Base-by-base conservation (phyloP, 2,329 filamentous ascomycete species). In the Drechslerella dactyloides region DNA sequence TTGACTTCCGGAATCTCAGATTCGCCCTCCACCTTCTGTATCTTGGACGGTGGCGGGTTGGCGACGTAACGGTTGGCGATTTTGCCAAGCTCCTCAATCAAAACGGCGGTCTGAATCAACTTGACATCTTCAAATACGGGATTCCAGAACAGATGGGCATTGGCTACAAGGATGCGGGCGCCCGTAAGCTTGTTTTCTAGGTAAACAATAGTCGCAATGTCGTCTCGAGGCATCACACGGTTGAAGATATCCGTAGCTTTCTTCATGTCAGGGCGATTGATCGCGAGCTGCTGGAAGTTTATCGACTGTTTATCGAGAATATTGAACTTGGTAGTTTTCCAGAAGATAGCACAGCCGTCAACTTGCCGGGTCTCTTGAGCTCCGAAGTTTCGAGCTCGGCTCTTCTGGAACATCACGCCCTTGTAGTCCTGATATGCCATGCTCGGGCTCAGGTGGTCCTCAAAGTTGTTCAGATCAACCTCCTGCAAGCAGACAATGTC, bases 231-330 rank as follows among this genome's bases (percentile, higher is more conserved):
- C 94, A 97, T 97, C 72, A 99, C 90, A 27, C 94, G 90, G 79
- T 99, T 99, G 84, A 96, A 97, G 65, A 97, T 93, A 77, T 99
- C 94, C 78, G 96, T 91, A 77, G 96, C 91, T 64, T 93, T 91
- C 82, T 97, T 97, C 87, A 97, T 96, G 79, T 97, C 94, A 1
- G 93, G 91, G 75, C 94, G 85, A 78, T 96, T 94, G 80, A 99
- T 96, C 75, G 93, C 93, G 64, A 91, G 90, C 69, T 91, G 89
- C 40, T 90, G 89, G 78, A 97, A 96, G 80, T 97, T 92, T 77
- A 99, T 89, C 74, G 96, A 83, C 78, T 96, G 90, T 82, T 97
- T 97, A 82, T 97, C 93, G 23, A 99, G 85, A 69, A 96, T 82
- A 70, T 97, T 90, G 80, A 90, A 97, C 82, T 97, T 97, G 84